Evolutionary conservation across 257 asterid genomes (phyloP), one percentile per base, ranked within the genome.

Genomic region (Gynochthodes officinalis): DNA sequence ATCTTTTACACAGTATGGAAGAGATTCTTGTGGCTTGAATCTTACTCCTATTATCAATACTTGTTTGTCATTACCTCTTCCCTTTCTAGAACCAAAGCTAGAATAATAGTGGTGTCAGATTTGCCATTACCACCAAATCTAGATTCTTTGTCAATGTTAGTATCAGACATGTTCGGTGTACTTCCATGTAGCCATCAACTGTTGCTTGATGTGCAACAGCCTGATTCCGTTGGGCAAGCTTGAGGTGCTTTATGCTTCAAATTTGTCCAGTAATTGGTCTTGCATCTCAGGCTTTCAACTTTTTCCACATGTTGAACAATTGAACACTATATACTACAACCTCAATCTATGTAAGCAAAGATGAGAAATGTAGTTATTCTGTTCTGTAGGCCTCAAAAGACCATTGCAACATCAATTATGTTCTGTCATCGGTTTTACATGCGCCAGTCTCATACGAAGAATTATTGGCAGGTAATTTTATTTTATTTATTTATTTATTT

Each of bases 401-500:
- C 91, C 68, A 88, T 88, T 73, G 88, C 91, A 60, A 82, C 86
- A 54, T 82, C 89, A 60, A 77, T 80, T 81, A 64, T 88, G 76
- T 69, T 86, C 62, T 86, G 90, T 77, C 94, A 88, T 80, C 84
- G 89, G 50, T 88, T 88, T 74, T 88, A 79, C 67, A 88, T 84
- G 87, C 83, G 78, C 50, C 94, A 88, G 76, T 88, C 94, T 35
- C 94, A 86, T 78, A 67, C 83, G 69, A 88, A 84, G 75, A 88
- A 86, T 80, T 80, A 88, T 71, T 86, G 91, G 88, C 90, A 89
- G 95, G 92, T 89, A 77, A 50, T n/a, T 37, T 37, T 59, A 59
- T 69, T 21, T 58, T 60, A 25, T 63, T 25, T 71, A 50, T 55
- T 58, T n/a, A n/a, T n/a, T n/a, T n/a, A n/a, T 64, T 44, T 37